phyloP scores from a whole-genome alignment of 345 rosid species.

The Bretschneidera sinensis region DNA sequence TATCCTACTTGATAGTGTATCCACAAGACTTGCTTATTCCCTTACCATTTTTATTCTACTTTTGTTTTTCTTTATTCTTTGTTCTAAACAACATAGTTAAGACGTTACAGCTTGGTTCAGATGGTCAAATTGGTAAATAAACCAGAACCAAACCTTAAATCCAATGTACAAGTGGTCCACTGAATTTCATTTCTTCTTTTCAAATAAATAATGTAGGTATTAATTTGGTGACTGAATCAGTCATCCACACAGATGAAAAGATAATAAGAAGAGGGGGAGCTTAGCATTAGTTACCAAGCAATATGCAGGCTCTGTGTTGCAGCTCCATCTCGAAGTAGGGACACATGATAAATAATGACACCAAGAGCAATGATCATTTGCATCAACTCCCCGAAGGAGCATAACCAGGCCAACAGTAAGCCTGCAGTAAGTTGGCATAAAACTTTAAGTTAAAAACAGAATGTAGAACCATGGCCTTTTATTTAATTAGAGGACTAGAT shows the following conservation, averaged over 20 bases:
- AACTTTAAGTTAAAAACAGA: not conserved
- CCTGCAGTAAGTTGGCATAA: conserved; percentile 29
- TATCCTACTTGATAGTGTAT: too few species aligned
- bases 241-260: not conserved
- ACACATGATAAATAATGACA: conserved; percentile 91
- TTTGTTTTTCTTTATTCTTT: not conserved
- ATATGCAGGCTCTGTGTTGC: conserved; percentile 53
- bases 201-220: too few species aligned
- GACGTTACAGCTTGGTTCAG: too few species aligned
- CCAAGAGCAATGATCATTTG: conserved; percentile 93
- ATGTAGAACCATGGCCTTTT: not conserved
- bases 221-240: too few species aligned
- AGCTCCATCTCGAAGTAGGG: conserved; percentile 87
- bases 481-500: too few species aligned
- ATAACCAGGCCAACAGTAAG: conserved; percentile 49
- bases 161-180: not conserved
- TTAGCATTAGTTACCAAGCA: conserved; percentile 52
- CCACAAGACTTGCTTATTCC: too few species aligned
- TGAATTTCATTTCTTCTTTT: not conserved
- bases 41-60: not conserved
- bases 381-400: conserved; percentile 79
- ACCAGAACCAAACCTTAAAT: too few species aligned
- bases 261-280: not conserved
- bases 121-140: too few species aligned
- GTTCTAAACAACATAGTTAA: too few species aligned